Evolutionary conservation across 2,329 filamentous ascomycete species (phyloP).

Genomic region (Alternaria sp.): DNA sequence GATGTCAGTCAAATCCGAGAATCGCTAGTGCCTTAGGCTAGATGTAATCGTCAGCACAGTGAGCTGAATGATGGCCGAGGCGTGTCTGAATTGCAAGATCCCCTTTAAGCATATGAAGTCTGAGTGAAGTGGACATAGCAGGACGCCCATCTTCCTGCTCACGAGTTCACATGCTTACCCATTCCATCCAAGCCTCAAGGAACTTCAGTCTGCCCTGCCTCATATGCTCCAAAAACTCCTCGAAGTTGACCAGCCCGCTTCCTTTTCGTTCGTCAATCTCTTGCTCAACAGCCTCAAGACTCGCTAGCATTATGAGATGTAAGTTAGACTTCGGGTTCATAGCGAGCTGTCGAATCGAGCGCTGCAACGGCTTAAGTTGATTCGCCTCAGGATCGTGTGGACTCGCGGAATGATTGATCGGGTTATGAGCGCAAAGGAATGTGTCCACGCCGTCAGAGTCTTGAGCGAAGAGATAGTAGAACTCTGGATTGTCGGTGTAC

Average conservation of each 20-base stretch:
- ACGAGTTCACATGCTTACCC: conserved; percentile 53
- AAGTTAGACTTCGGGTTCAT: conserved; percentile 26
- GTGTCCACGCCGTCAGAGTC: background rate
- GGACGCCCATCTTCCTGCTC: background rate
- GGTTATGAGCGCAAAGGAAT: background rate
- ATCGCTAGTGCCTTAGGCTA: background rate
- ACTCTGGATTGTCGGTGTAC: conserved; percentile 24
- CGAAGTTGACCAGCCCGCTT: conserved; percentile 75
- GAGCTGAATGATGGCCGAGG: background rate
- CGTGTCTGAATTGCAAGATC: background rate
- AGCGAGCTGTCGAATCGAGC: conserved; percentile 26
- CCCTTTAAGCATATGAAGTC: background rate
- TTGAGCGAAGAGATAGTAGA: conserved; percentile 17
- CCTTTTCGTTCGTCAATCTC: conserved; percentile 77
- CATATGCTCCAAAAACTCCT: conserved; percentile 81
- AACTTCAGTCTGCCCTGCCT: conserved; percentile 71
- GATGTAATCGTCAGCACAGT: background rate
- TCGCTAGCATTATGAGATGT: conserved; percentile 49
- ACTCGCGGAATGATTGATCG: conserved; percentile 12
- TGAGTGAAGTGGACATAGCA: background rate
- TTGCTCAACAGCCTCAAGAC: conserved; percentile 69
- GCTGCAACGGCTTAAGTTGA: conserved; percentile 19
- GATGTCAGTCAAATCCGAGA: background rate
- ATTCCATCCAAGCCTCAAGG: conserved; percentile 90
- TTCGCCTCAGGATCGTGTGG: conserved; percentile 20